Conservation (phyloP, 1,139 yeast genomes). For the Casaregolazyma suthepensis region DNA sequence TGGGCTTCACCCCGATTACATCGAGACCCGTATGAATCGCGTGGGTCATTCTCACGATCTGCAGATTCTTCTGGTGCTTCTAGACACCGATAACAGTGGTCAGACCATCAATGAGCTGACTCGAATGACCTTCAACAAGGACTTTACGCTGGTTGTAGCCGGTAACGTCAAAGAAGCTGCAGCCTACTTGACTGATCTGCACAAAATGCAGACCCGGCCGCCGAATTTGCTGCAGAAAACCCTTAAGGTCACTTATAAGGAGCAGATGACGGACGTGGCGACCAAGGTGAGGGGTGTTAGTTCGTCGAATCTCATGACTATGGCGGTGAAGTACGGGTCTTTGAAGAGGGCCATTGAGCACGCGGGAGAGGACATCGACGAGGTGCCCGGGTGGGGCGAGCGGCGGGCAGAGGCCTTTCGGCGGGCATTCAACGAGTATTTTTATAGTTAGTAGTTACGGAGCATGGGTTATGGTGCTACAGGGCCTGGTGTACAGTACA, state of each 20-base stretch:
- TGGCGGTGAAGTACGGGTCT: slow-evolving; percentile 49
- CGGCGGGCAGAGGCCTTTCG: slow-evolving; percentile 44
- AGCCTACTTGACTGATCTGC: slow-evolving; percentile 47
- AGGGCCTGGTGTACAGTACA: too few species aligned
- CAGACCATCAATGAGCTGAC: slow-evolving; percentile 64
- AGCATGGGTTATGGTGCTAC: too few species aligned
- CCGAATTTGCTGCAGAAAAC: slow-evolving; percentile 40
- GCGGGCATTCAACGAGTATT: slow-evolving; percentile 48
- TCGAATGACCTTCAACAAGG: slow-evolving; percentile 63
- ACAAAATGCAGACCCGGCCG: slow-evolving; percentile 29
- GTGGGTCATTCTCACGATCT: slow-evolving; percentile 44
- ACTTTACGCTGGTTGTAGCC: slow-evolving; percentile 59
- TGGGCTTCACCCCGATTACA: slow-evolving; percentile 81
- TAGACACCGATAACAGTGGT: slow-evolving; percentile 72
- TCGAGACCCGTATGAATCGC: slow-evolving; percentile 61
- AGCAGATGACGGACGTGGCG: slow-evolving; percentile 47
- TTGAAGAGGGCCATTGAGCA: slow-evolving; percentile 44
- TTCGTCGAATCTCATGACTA: slow-evolving; percentile 52
- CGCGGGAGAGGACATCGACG: slow-evolving; percentile 27
- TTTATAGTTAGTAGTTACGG: slow-evolving; percentile 32
- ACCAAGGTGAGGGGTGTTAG: slow-evolving; percentile 51
- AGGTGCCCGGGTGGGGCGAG: slow-evolving; percentile 52
- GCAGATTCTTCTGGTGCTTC: slow-evolving; percentile 62
- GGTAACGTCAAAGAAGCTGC: slow-evolving; percentile 89
- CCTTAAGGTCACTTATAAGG: slow-evolving; percentile 41